Percentiles rank a stretch among this genome's conserved stretches.
phyloP scores from a whole-genome alignment of 75 land plant species.

The Ceratopteris richardii region DNA sequence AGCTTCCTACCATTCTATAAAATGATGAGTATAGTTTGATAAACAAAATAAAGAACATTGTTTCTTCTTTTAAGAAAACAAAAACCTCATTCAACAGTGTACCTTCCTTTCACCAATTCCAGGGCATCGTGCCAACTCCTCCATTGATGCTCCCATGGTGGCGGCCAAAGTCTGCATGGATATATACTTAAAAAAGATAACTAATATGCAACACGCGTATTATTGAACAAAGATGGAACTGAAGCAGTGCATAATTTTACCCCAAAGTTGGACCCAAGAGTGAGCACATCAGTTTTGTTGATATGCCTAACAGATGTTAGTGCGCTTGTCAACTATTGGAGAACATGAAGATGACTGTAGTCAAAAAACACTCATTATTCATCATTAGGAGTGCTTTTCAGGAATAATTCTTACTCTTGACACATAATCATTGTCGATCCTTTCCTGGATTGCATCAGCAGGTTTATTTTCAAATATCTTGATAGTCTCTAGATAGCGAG shows the following conservation, averaged over 20 bases:
- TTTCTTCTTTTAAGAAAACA: too few relatives aligned
- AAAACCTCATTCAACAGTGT: too few relatives aligned
- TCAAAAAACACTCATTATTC: too few relatives aligned
- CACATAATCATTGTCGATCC: slow-evolving; percentile 79
- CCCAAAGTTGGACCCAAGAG: slow-evolving; percentile 93
- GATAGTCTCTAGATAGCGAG: slow-evolving; percentile 91
- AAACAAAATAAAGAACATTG: too few relatives aligned
- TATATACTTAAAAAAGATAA: neutral
- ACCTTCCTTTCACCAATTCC: slow-evolving; percentile 99
- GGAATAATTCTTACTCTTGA: slow-evolving; percentile 86
- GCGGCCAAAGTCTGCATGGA: slow-evolving; percentile 66
- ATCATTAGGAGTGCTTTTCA: too few relatives aligned
- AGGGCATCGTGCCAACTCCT: slow-evolving; percentile 94
- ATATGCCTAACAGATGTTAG: slow-evolving; percentile 77
- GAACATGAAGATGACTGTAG: slow-evolving; percentile 5
- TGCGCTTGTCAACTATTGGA: slow-evolving; percentile 58
- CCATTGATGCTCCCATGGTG: slow-evolving; percentile 95
- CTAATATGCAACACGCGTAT: too few relatives aligned
- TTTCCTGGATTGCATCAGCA: slow-evolving; percentile 86
- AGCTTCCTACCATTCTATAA: too few relatives aligned
- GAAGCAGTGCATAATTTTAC: slow-evolving; percentile 24
- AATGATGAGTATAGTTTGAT: too few relatives aligned
- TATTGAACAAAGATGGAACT: too few relatives aligned
- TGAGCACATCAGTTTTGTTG: slow-evolving; percentile 88
- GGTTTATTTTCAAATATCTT: slow-evolving; percentile 95